phyloP scores from a whole-genome alignment of 1,284 basidiomycete genomes.

The Sanguinoderma infundibulare region DNA sequence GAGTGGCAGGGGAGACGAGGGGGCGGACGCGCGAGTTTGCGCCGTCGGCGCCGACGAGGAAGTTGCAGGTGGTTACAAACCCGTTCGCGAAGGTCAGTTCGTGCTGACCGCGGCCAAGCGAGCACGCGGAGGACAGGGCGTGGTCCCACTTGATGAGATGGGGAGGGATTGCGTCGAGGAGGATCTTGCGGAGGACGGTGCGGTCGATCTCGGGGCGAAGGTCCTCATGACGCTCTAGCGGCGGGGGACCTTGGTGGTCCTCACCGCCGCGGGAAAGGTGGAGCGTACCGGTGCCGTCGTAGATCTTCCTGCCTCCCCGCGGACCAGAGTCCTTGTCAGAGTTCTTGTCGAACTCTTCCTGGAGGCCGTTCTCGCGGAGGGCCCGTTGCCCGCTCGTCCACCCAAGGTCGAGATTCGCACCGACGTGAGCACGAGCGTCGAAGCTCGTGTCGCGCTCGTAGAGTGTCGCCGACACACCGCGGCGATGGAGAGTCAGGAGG shows the following conservation, averaged over 20 bases:
- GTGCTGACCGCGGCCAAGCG: constrained; percentile 3
- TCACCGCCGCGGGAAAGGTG: background rate
- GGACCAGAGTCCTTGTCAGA: too few species aligned
- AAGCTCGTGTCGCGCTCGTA: background rate
- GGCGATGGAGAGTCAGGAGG: background rate
- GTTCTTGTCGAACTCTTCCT: background rate
- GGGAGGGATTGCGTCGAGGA: constrained; percentile 16
- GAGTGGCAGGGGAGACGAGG: constrained; percentile 25
- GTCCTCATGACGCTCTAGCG: background rate
- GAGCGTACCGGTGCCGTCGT: background rate
- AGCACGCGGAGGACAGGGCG: constrained; percentile 3
- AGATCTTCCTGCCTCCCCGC: background rate
- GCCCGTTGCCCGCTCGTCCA: constrained; percentile 1
- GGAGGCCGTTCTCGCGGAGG: background rate
- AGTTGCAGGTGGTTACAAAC: background rate
- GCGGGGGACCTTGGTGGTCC: background rate
- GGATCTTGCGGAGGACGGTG: constrained; percentile 15
- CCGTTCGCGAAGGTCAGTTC: constrained; percentile 20
- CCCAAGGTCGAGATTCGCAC: background rate
- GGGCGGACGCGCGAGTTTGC: constrained; percentile 47
- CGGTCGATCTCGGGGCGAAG: constrained; percentile 21
- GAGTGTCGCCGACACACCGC: background rate
- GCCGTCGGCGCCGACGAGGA: constrained; percentile 52
- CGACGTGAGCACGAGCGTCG: background rate
- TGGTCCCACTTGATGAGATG: constrained; percentile 15